phyloP scores from a whole-genome alignment of 257 asterid species.

The Asclepias syriaca region DNA sequence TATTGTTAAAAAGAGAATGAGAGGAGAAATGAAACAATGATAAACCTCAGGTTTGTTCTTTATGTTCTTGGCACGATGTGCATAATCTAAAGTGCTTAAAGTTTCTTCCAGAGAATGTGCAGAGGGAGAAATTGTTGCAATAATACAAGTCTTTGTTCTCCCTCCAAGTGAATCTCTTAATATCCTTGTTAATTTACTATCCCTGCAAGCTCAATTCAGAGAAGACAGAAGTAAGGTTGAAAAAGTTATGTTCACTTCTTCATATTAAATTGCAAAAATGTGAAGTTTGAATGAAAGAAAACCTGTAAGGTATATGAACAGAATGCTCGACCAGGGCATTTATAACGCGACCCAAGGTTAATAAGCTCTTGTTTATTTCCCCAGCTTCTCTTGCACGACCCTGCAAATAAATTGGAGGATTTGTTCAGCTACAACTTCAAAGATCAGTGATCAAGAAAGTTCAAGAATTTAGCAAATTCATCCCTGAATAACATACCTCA shows the following conservation, averaged over 20 bases:
- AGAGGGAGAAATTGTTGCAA: slow-evolving; percentile 80
- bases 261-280: background rate
- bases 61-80: slow-evolving; percentile 80
- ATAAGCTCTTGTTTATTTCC: slow-evolving; percentile 83
- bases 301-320: slow-evolving; percentile 84
- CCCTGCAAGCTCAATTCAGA: slow-evolving; percentile 36
- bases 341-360: slow-evolving; percentile 81
- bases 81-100: slow-evolving; percentile 78
- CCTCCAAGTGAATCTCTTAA: slow-evolving; percentile 83
- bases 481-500: slow-evolving; percentile 43
- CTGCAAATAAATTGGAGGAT: slow-evolving; percentile 28
- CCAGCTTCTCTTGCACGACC: slow-evolving; percentile 96
- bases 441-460: no score
- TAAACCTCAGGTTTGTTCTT: slow-evolving; percentile 80
- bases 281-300: slow-evolving; percentile 9
- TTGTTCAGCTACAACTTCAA: background rate
- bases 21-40: slow-evolving; percentile 5
- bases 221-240: background rate
- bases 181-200: slow-evolving; percentile 86
- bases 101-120: slow-evolving; percentile 73
- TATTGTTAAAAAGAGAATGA: background rate
- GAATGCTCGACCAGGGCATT: slow-evolving; percentile 80
- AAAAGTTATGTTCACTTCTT: background rate
- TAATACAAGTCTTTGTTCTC: slow-evolving; percentile 80
- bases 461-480: no score